Conservation (phyloP, 345 rosid species). For the Eucalyptus tenuipes region DNA sequence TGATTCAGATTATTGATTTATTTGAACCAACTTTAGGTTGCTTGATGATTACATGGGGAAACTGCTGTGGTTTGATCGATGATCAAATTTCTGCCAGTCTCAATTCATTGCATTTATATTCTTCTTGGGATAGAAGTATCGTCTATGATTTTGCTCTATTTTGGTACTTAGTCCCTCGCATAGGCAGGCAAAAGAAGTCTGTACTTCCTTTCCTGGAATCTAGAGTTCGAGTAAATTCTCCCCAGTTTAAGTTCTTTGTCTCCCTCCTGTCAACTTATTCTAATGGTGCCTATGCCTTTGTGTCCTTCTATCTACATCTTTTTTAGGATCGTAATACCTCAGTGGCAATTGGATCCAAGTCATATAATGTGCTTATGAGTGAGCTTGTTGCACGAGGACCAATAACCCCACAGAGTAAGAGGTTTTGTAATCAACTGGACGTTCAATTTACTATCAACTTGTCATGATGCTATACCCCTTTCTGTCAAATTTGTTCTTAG, state of each 20-base stretch:
- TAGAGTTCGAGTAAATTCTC: neutral
- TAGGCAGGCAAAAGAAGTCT: neutral
- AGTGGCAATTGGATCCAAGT: constrained; percentile 69
- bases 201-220: neutral
- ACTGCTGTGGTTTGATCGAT: neutral
- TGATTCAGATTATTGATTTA: neutral
- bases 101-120: neutral
- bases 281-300: neutral
- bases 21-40: neutral
- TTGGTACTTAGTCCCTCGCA: neutral
- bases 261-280: neutral
- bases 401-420: constrained; percentile 45
- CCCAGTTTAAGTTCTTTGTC: neutral
- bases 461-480: neutral
- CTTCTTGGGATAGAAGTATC: neutral
- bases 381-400: constrained; percentile 87
- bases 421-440: neutral
- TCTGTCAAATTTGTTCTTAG: constrained; percentile 25
- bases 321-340: constrained; percentile 68
- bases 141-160: neutral
- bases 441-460: neutral
- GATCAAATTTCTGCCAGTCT: neutral
- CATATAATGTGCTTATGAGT: constrained; percentile 71
- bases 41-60: neutral
- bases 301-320: neutral